A percentile compares a stretch with the other conserved stretches of the same genome.
These are phyloP conservation scores for Fusarium newnesense DNA, from an alignment of 2,329 filamentous ascomycete genomes.

Conservation along the genomic window DNA sequence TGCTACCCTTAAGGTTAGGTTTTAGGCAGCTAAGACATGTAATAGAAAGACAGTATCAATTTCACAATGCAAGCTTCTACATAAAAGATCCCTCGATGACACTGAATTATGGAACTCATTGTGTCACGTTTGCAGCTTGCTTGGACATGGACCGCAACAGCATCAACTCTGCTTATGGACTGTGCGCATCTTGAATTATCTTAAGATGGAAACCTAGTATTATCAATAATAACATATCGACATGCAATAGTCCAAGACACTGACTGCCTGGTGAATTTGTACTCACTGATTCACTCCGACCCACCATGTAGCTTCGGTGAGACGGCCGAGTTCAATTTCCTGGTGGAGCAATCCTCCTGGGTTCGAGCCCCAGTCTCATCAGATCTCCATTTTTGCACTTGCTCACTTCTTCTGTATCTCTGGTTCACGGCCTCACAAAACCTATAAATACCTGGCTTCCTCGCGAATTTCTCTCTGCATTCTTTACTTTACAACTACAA, in stretches of 20 bases:
- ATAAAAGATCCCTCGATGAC: rapidly evolving
- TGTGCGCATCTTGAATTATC: not conserved
- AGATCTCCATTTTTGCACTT: not conserved
- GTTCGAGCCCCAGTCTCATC: not conserved
- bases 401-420: too few species aligned
- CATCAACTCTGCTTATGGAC: not conserved
- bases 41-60: rapidly evolving
- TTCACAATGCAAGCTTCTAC: rapidly evolving
- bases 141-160: rapidly evolving
- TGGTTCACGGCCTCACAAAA: rapidly evolving
- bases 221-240: rapidly evolving
- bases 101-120: not conserved
- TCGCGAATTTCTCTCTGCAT: rapidly evolving
- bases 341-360: slow-evolving; percentile 5
- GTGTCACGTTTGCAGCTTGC: not conserved
- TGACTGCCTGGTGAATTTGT: not conserved
- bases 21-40: rapidly evolving
- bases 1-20: rapidly evolving
- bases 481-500: rapidly evolving
- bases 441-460: not conserved
- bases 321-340: slow-evolving; percentile 11
- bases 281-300: too few species aligned
- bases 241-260: rapidly evolving
- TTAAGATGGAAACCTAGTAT: rapidly evolving
- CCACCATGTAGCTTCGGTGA: not conserved